These are phyloP conservation scores for Fusarium staphyleae DNA, from an alignment of 2,329 filamentous ascomycete genomes.

Conservation along the genomic window DNA sequence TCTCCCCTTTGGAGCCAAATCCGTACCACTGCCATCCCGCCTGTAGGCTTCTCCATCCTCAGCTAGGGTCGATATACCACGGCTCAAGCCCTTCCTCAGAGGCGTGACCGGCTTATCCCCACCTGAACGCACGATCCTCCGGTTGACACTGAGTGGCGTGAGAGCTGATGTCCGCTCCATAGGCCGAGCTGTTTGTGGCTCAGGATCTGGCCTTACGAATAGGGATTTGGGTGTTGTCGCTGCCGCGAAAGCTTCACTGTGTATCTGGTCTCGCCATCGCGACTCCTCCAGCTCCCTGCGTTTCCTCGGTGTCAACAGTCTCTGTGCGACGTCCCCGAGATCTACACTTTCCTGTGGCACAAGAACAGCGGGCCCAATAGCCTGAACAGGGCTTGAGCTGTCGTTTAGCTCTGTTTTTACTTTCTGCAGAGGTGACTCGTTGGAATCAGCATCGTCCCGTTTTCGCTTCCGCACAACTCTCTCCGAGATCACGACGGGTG, in stretches of 20 bases:
- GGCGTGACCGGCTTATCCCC: conserved; percentile 31
- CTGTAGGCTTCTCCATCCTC: conserved; percentile 55
- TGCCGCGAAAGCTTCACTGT: conserved; percentile 11
- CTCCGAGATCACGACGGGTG: conserved; percentile 59
- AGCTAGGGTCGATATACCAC: conserved; percentile 53
- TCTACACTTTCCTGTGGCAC: conserved; percentile 65
- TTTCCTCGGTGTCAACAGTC: conserved; percentile 48
- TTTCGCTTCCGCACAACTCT: conserved; percentile 58
- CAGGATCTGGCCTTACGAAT: conserved; percentile 31
- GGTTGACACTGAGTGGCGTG: conserved; percentile 49
- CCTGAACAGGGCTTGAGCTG: conserved; percentile 43
- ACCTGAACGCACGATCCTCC: conserved; percentile 34
- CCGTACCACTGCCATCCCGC: conserved; percentile 13
- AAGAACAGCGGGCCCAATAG: conserved; percentile 35
- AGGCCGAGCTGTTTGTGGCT: conserved; percentile 30
- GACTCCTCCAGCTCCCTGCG: conserved; percentile 39
- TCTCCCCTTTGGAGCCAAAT: conserved; percentile 39
- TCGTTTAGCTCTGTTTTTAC: conserved; percentile 53
- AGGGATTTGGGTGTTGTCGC: conserved; percentile 26
- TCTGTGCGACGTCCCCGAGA: conserved; percentile 50
- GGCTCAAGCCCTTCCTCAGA: conserved; percentile 40
- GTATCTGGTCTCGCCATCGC: conserved; percentile 13
- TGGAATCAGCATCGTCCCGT: conserved; percentile 37
- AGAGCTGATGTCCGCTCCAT: conserved; percentile 42
- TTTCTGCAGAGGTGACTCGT: conserved; percentile 39